Base-by-base conservation (phyloP, 2,329 filamentous ascomycete species). In the Stylonectria norvegica region DNA sequence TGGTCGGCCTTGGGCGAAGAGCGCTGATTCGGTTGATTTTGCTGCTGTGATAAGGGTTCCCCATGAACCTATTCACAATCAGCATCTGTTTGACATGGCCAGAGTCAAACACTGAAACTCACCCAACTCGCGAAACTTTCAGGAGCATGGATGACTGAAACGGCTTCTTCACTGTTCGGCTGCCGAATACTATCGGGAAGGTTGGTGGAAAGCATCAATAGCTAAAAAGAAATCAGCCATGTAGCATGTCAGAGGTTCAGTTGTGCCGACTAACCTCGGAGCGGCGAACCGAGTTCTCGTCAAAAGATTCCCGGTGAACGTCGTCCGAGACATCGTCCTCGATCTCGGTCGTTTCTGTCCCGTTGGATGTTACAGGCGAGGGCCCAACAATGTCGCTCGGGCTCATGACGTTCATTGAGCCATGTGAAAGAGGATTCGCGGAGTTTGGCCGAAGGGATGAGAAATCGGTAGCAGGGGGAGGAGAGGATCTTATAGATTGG, bases 101-200 rank as follows among this genome's bases (percentile, higher is more conserved):
- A n/a, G n/a, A n/a, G n/a, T n/a, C n/a, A n/a, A n/a, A n/a, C n/a
- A n/a, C n/a, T n/a, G 31, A 32, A 29, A 61, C 78, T 59, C 63
- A 93, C 87, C 78, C 93, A 95, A 53, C 79, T 79, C 40, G 80
- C 77, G 64, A 93, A 96, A 47, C 85, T 87, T 49, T 88, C 76
- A 0, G 90, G 89, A 12, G 87, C 88, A 71, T 95, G 90, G 52
- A 96, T 95, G 39, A 95, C 90, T 1, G 90, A 96, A 38, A 88
- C 77, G 17, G 89, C 84, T 52, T 90, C 88, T 50, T 95, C 88
- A 46, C 81, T 82, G 17, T 76, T 76, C 38, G 69, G 68, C 36
- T 75, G 73, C 59, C 81, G 69, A 61, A 83, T 56, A 43, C 73
- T 68, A 29, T 79, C 77, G 3, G 78, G 66, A 8, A 84, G 56